Base-by-base conservation (phyloP, 177 flowering plant genomes). In the Vitis hybrid region DNA sequence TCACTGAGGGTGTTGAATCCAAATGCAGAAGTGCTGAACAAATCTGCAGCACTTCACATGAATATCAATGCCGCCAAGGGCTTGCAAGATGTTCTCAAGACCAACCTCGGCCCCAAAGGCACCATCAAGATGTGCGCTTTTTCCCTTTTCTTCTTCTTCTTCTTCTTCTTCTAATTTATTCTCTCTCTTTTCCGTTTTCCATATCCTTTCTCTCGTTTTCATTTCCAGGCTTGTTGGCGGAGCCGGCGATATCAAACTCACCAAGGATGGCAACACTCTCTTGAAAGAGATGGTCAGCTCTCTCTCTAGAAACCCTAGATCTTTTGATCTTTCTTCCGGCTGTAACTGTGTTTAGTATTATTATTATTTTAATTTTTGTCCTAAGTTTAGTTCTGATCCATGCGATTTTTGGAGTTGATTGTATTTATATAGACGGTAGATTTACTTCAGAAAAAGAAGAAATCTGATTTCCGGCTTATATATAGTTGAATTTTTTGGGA, bases 11-110 rank as follows among this genome's bases (percentile, higher is more conserved):
- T 92, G 51, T 57, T 96, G 82, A 96, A 96, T 77, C 99, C 94
- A 2, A 92, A 93, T 75, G 99, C 99, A 1, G 99, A 96, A 68
- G 98, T 96, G 31, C 90, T 96, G 26, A 96, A 96, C 93, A 96
- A 92, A 81, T 87, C 93, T 18, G 95, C 91, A 59, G 99, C 99
- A 10, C 90, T 96, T 26, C 93, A 88, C 78, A 94, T 96, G 95
- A 96, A 86, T 82, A 96, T 96, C 85, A 96, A 93, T 71, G 99
- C 99, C 78, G 97, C 99, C 60, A 96, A 92, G 80, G 97, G 99
- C 55, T 78, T 96, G 68, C 97, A 92, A 48, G 98, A 96, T 63
- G 98, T 96, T 11, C 97, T 96, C 81, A 96, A 88, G 76, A 84
- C 89, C 66, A 96, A 96, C 66, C 99, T 96, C 70, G 98, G 99